Percentiles rank a stretch among this genome's conserved stretches.
These are phyloP conservation scores for Sclerotinia glacialis DNA, from an alignment of 2,329 filamentous ascomycete species.

Conservation along the genomic window DNA sequence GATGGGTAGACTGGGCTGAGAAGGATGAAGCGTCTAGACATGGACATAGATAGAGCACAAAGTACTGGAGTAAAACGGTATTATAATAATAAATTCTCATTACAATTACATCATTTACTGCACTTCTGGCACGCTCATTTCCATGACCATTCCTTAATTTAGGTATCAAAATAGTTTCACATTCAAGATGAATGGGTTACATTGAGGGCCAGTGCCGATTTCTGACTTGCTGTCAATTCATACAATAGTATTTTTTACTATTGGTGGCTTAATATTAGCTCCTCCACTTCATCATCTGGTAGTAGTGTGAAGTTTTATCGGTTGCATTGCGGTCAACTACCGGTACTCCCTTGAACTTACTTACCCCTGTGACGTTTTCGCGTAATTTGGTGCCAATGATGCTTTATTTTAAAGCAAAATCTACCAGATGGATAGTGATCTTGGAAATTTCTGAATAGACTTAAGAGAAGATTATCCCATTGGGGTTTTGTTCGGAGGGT, in stretches of 20 bases:
- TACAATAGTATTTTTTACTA: too few species aligned
- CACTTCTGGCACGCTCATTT: not conserved
- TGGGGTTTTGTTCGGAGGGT: not conserved
- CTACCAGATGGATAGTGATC: too few species aligned
- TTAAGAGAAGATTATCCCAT: not conserved
- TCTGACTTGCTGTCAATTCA: not conserved
- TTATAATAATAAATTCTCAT: not conserved
- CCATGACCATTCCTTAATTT: not conserved
- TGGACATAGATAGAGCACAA: constrained; percentile 21
- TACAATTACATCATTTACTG: not conserved
- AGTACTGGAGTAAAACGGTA: not conserved
- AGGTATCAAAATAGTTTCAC: not conserved
- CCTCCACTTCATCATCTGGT: not conserved
- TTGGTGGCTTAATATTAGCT: not conserved
- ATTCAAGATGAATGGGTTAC: not conserved
- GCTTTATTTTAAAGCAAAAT: not conserved
- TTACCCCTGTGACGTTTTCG: too few species aligned
- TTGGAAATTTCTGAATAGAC: too few species aligned
- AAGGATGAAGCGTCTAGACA: constrained; percentile 22
- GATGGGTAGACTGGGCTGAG: constrained; percentile 75
- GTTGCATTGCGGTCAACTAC: too few species aligned
- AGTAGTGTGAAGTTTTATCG: not conserved
- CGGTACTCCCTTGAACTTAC: too few species aligned
- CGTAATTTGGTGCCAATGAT: not conserved
- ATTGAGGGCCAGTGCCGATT: not conserved